Evolutionary conservation across 257 asterid species (phyloP).

Genomic region (Verbascum thapsus): DNA sequence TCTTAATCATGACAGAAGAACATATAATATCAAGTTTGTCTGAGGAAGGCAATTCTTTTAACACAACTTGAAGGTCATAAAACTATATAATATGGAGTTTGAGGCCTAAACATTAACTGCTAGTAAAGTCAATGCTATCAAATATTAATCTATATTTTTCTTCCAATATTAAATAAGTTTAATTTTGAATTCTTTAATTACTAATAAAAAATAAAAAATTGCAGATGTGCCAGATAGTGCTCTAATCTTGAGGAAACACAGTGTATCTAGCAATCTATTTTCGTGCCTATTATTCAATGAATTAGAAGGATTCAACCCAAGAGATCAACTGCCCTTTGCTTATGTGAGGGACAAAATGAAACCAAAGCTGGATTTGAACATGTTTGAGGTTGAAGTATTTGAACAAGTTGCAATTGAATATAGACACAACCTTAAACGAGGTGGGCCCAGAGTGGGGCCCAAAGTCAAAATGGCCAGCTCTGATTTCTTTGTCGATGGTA

Average conservation of each 20-base stretch:
- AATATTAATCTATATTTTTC: too few relatives aligned
- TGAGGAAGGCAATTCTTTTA: neutral
- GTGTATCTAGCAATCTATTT: conserved; percentile 52
- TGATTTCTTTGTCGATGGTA: conserved; percentile 42
- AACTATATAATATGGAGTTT: too few relatives aligned
- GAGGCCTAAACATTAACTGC: too few relatives aligned
- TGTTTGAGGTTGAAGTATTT: conserved; percentile 88
- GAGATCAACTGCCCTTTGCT: conserved; percentile 87
- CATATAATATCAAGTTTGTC: neutral
- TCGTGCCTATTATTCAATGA: conserved; percentile 89
- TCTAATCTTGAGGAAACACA: conserved; percentile 72
- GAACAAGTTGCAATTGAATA: conserved; percentile 84
- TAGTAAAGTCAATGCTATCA: too few relatives aligned
- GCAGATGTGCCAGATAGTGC: conserved; percentile 97
- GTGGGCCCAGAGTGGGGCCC: conserved; percentile 41
- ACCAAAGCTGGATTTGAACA: conserved; percentile 58
- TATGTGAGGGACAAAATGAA: conserved; percentile 83
- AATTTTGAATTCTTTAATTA: neutral
- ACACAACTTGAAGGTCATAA: neutral
- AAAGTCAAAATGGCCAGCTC: conserved; percentile 44
- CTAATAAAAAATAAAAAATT: too few relatives aligned
- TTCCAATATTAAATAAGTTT: too few relatives aligned
- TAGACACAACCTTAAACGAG: conserved; percentile 69
- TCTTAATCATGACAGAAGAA: neutral
- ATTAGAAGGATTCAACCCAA: conserved; percentile 85